Base-by-base conservation (phyloP, 768 basidiomycete species). In the Naganishia friedmannii region DNA sequence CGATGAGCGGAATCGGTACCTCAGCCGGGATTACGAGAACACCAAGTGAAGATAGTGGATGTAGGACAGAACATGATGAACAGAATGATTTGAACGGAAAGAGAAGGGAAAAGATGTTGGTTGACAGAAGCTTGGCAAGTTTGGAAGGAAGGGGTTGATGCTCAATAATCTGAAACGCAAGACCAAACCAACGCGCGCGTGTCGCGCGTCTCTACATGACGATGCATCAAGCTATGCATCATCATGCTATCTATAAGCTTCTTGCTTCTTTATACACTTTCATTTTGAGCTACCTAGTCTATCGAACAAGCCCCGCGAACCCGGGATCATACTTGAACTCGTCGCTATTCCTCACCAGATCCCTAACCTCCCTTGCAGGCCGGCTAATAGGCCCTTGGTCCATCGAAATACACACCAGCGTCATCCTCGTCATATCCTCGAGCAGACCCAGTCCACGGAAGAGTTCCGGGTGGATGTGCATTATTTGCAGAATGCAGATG, bases 281-380 rank as follows among this genome's bases (percentile, higher is more conserved):
- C 48, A 10, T 42, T 37, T n/a, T n/a, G n/a, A n/a, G n/a, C n/a
- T n/a, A 37, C 34, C 57, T 31, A 63, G n/a, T 63, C 32, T 45
- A 63, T 13, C 60, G 60, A 13, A 63, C 60, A 12, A 63, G 42
- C 29, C 60, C 60, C 26, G 60, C 60, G 21, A 26, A 63, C 9
- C 60, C 60, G 2, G 60, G 60, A 63, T 63, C 60, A 45, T 42
- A 63, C 42, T 63, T 63, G 39, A 63, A 63, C 26, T 63, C 60
- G 26, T 63, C 60, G 42, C 60, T 63, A 23, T 34, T 63, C 60
- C 60, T 63, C 39, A 63, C 60, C n/a, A 63, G 28, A 19, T 63
- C 60, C 42, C 60, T 34, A 6, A 63, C 60, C 42, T 63, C 60
- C 13, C 60, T 37, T 29, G 60, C 60, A 26, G 60, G 60, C 17